Base-by-base conservation (phyloP, 495 filamentous ascomycete genomes). In the Aspergillus bridgeri region DNA sequence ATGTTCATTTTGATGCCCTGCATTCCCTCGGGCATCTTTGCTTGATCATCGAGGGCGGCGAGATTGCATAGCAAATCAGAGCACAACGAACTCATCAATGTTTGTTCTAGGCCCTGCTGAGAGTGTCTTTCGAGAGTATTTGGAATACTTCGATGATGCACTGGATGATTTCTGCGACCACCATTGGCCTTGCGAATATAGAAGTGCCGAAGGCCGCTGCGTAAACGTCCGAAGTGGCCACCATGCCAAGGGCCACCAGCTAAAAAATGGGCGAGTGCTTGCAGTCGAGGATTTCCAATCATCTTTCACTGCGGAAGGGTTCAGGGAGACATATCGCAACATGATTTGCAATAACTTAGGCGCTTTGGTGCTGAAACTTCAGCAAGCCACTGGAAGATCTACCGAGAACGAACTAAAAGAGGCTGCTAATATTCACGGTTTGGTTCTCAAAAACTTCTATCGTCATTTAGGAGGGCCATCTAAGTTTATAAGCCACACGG, bases 371-470 rank as follows among this genome's bases (percentile, higher is more conserved):
- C 6, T 20, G 19, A 50, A 50, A 22, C n/a, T n/a, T n/a, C n/a
- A n/a, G n/a, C n/a, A n/a, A n/a, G n/a, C n/a, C n/a, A n/a, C n/a
- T n/a, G n/a, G n/a, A n/a, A n/a, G n/a, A n/a, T n/a, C n/a, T n/a
- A n/a, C n/a, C n/a, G n/a, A n/a, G n/a, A n/a, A n/a, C n/a, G n/a
- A n/a, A n/a, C n/a, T n/a, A n/a, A n/a, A n/a, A n/a, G n/a, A n/a
- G n/a, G n/a, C n/a, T n/a, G n/a, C n/a, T n/a, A n/a, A n/a, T n/a
- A n/a, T n/a, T n/a, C n/a, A n/a, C n/a, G n/a, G n/a, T n/a, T n/a
- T n/a, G n/a, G 60, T 63, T 8, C 69, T 58, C 15, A 63, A 72
- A 21, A 73, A 74, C 43, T 54, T 72, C 0, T 60, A 62, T 19
- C 51, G 18, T 42, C 42, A 44, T 56, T 6, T 60, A 51, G 25